Conservation (phyloP, 2,329 filamentous ascomycete species). For the Colletotrichum eremochloae region DNA sequence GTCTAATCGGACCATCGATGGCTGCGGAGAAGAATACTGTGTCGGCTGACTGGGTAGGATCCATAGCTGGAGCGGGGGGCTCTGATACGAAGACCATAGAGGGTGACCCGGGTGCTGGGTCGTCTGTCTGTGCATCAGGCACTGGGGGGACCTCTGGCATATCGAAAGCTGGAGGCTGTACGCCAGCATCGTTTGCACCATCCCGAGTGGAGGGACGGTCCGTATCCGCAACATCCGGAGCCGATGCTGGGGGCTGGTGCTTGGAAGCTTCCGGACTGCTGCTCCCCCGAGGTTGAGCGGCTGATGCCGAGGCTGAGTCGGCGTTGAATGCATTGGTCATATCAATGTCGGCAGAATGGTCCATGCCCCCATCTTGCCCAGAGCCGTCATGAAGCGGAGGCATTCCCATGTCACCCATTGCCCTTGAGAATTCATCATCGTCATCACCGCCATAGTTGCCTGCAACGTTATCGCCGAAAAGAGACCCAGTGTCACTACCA, state of each 20-base stretch:
- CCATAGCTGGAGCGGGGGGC: constrained; percentile 58
- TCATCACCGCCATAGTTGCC: constrained; percentile 74
- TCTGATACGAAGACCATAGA: constrained; percentile 55
- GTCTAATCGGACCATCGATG: constrained; percentile 87
- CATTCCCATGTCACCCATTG: constrained; percentile 69
- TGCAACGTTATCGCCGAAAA: constrained; percentile 84
- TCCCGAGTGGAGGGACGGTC: constrained; percentile 11
- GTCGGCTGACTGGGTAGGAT: constrained; percentile 73
- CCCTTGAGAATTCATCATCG: constrained; percentile 85
- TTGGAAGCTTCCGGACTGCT: constrained; percentile 32
- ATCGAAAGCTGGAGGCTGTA: background rate
- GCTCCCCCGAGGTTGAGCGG: constrained; percentile 45
- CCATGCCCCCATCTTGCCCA: constrained; percentile 54
- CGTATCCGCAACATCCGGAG: constrained; percentile 10
- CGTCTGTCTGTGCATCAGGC: constrained; percentile 19
- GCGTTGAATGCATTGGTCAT: constrained; percentile 52
- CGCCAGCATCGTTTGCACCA: constrained; percentile 2
- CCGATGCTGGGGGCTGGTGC: constrained; percentile 16
- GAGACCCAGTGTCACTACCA: constrained; percentile 81
- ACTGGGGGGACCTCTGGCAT: constrained; percentile 28
- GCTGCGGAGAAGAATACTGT: constrained; percentile 90
- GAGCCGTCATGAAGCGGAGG: constrained; percentile 52
- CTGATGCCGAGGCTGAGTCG: constrained; percentile 48
- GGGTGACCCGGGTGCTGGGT: constrained; percentile 50
- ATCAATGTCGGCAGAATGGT: constrained; percentile 59